phyloP scores from a whole-genome alignment of 495 filamentous ascomycete species.

The Tuber brumale region DNA sequence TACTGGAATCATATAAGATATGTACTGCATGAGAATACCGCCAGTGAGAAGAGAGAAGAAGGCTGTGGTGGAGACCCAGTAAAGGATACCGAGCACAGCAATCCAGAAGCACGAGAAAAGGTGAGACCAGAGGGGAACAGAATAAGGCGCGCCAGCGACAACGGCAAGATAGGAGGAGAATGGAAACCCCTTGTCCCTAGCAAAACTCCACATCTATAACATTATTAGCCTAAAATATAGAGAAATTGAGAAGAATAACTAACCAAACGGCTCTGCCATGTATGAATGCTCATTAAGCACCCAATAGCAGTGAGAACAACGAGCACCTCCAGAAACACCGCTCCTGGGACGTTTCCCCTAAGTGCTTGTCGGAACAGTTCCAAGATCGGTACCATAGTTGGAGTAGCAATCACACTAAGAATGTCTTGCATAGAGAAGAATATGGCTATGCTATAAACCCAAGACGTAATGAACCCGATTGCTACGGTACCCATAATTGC shows the following conservation, averaged over 20 bases:
- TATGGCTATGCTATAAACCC: conserved; percentile 51
- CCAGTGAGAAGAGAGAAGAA: conserved; percentile 34
- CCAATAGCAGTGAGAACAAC: conserved; percentile 35
- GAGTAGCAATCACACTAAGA: conserved; percentile 41
- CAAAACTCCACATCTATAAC: conserved; percentile 37
- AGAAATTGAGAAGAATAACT: background rate
- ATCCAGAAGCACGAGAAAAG: conserved; percentile 30
- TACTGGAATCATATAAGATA: conserved; percentile 35
- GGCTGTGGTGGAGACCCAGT: conserved; percentile 31
- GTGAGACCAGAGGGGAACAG: conserved; percentile 35
- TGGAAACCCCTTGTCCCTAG: conserved; percentile 35
- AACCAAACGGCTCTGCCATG: conserved; percentile 41
- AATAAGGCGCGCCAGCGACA: conserved; percentile 20
- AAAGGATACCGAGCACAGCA: conserved; percentile 33
- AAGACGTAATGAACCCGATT: conserved; percentile 49
- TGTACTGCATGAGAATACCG: conserved; percentile 38
- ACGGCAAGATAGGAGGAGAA: conserved; percentile 27
- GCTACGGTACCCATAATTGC: conserved; percentile 50
- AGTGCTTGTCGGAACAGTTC: conserved; percentile 36
- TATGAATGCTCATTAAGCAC: conserved; percentile 36
- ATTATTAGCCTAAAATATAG: background rate
- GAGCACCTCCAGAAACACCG: conserved; percentile 26
- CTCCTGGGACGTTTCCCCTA: conserved; percentile 23
- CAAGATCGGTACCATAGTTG: conserved; percentile 30
- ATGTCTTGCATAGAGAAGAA: conserved; percentile 51